Evolutionary conservation across 164 flowering plant species (phyloP), one percentile per base, ranked within the genome.

Genomic region (Dillenia turbinata): DNA sequence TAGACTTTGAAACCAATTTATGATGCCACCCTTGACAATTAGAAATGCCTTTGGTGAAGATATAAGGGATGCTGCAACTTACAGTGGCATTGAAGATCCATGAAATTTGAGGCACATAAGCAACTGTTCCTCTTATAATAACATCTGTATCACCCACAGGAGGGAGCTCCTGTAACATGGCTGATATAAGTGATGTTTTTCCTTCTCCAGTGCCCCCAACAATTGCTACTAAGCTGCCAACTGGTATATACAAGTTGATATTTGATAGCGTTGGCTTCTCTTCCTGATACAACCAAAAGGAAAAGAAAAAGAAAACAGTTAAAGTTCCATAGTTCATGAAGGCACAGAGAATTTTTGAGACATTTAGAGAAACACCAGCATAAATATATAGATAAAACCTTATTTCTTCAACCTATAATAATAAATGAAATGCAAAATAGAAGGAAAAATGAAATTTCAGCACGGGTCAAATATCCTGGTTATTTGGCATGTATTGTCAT

Each of bases 51-150:
- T 19, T 19, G 22, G 22, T 26, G 54, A 19, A 15, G 51, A 50
- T 17, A 62, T 12, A 54, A 54, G 26, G 22, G 46, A 61, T 43
- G 15, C 43, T 17, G 24, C 13, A 59, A 83, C 92, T 82, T 60
- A 93, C 98, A 62, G 98, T 93, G 60, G 92, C 97, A 83, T 93
- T 93, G 71, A 90, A 95, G 57, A 95, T 95, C 97, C 99, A 95
- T 43, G 99, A 92, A 77, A 92, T 73, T 84, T 95, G 99, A 33
- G 99, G 91, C 56, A 95, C 97, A 78, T 89, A 95, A 33, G 97
- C 96, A 75, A 87, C 97, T 46, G 81, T 70, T 74, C 99, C 99
- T 70, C 99, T 79, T 11, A 87, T 72, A 49, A 80, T 77, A 67
- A 83, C 94, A 71, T 63, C 77, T 52, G 96, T 16, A 79, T 78